Percentiles rank a stretch among this genome's conserved stretches.
phyloP scores from a whole-genome alignment of 202 grass and related monocot species.

The Setaria italica region DNA sequence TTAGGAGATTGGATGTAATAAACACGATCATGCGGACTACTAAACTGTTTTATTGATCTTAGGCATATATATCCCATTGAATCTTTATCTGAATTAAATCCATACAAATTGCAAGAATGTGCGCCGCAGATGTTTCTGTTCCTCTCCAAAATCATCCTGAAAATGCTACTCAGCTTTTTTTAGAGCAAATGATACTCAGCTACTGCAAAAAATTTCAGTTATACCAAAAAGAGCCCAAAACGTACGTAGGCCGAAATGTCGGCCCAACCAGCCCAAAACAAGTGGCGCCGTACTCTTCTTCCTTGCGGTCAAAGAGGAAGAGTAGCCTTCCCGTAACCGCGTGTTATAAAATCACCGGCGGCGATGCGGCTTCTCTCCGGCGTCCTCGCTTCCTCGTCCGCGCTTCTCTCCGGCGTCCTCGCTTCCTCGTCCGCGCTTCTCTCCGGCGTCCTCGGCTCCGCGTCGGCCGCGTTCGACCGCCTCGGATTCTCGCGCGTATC shows the following conservation, averaged over 20 bases:
- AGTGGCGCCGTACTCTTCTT: too few species aligned
- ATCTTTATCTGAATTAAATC: too few species aligned
- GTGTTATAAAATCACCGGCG: slow-evolving; percentile 33
- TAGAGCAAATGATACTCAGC: too few species aligned
- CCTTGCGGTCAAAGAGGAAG: not conserved
- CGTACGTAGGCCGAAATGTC: not conserved
- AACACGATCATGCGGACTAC: too few species aligned
- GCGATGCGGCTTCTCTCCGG: slow-evolving; percentile 43
- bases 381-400: slow-evolving; percentile 5
- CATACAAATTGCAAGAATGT: too few species aligned
- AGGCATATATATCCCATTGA: too few species aligned
- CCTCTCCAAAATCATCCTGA: not conserved
- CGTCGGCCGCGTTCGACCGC: not conserved
- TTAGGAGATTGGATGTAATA: too few species aligned
- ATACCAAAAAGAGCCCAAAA: not conserved
- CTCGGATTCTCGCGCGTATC: not conserved
- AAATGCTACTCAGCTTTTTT: too few species aligned
- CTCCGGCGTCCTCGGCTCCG: slow-evolving; percentile 14
- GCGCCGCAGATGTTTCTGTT: too few species aligned
- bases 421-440: not conserved
- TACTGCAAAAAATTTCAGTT: too few species aligned
- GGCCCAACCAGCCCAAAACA: not conserved
- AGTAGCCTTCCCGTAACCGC: not conserved
- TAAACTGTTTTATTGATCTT: too few species aligned
- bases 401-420: slow-evolving; percentile 6